These are phyloP conservation scores for Sonneratia alba DNA, from an alignment of 345 rosid genomes.

Conservation along the genomic window DNA sequence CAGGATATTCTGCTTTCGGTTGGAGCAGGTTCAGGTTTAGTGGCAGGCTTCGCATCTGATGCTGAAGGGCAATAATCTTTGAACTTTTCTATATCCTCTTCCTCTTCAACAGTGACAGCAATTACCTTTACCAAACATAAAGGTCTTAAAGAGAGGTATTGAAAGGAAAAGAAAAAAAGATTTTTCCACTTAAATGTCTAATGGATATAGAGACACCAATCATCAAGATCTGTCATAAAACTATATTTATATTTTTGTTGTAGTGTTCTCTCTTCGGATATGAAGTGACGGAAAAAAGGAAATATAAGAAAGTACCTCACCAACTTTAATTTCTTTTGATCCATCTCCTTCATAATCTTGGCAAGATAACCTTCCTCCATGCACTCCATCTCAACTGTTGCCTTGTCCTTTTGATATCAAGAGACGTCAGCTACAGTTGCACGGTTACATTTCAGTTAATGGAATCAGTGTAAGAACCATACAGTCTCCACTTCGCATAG, in stretches of 20 bases:
- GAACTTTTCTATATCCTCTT: slow-evolving; percentile 69
- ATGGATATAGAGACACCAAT: neutral
- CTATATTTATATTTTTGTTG: neutral
- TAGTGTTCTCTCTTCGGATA: neutral
- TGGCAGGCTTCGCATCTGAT: slow-evolving; percentile 24
- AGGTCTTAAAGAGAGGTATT: neutral
- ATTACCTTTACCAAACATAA: slow-evolving; percentile 40
- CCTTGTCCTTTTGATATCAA: slow-evolving; percentile 60
- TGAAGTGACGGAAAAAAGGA: neutral
- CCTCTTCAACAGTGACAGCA: slow-evolving; percentile 88
- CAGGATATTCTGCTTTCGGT: slow-evolving; percentile 47
- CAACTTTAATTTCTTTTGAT: slow-evolving; percentile 86
- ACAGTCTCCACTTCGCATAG: slow-evolving; percentile 99
- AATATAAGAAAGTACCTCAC: slow-evolving; percentile 52
- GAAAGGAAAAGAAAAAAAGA: neutral
- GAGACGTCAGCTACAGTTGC: slow-evolving; percentile 2
- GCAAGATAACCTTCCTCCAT: slow-evolving; percentile 99
- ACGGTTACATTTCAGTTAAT: slow-evolving; percentile 3
- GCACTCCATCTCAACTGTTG: slow-evolving; percentile 97
- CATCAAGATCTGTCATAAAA: neutral
- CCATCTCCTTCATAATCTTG: slow-evolving; percentile 81
- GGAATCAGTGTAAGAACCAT: slow-evolving; percentile 17
- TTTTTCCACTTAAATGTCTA: neutral
- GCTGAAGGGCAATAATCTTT: slow-evolving; percentile 78
- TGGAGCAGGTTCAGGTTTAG: slow-evolving; percentile 44